Evolutionary conservation across 495 filamentous ascomycete genomes (phyloP).

Genomic region (Neurospora sublineolata): DNA sequence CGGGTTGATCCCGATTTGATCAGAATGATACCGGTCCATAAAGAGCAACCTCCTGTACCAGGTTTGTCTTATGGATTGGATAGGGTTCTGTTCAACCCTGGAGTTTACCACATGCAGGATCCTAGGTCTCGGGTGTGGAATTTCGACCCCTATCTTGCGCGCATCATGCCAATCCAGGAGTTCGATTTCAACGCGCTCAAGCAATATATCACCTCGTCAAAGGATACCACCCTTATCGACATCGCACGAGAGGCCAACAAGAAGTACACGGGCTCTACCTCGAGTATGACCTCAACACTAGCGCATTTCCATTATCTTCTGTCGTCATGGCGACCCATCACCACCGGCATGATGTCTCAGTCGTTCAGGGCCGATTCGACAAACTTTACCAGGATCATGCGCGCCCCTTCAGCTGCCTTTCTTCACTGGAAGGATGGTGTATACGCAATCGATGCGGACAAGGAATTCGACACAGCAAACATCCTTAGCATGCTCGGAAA

Average conservation of each 20-base stretch:
- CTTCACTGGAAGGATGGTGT: constrained; percentile 70
- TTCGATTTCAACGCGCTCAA: constrained; percentile 85
- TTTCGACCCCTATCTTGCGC: constrained; percentile 86
- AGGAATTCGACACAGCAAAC: constrained; percentile 77
- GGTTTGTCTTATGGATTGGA: constrained; percentile 68
- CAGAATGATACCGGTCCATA: constrained; percentile 32
- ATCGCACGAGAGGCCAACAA: constrained; percentile 56
- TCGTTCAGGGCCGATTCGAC: constrained; percentile 45
- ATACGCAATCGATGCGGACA: constrained; percentile 97
- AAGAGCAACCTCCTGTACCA: constrained; percentile 52
- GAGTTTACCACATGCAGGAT: constrained; percentile 85
- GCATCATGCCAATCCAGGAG: constrained; percentile 81
- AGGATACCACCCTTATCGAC: constrained; percentile 53
- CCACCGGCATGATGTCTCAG: constrained; percentile 51
- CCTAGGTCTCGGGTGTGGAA: constrained; percentile 81
- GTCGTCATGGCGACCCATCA: constrained; percentile 67
- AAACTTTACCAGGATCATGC: constrained; percentile 60
- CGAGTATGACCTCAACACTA: constrained; percentile 83
- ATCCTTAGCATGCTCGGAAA: constrained; percentile 83
- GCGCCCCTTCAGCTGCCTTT: constrained; percentile 68
- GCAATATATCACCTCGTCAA: constrained; percentile 79
- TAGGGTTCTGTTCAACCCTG: constrained; percentile 88
- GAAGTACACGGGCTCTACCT: constrained; percentile 89
- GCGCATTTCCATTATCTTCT: constrained; percentile 89
- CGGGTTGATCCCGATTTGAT: constrained; percentile 19